These are phyloP conservation scores for Daldinia bambusicola DNA, from an alignment of 495 filamentous ascomycete species.

Conservation along the genomic window DNA sequence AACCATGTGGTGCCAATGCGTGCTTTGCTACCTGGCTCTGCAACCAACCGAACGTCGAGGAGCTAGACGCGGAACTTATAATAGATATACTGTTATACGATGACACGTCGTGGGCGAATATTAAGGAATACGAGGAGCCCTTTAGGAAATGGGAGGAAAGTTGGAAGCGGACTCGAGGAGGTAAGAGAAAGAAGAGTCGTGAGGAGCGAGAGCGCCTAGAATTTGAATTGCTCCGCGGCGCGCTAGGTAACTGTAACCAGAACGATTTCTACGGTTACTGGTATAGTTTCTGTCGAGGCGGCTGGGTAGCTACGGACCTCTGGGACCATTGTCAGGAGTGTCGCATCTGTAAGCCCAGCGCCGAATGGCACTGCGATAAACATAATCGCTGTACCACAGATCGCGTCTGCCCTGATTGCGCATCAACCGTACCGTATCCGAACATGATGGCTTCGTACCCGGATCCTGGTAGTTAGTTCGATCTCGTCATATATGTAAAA, in stretches of 20 bases:
- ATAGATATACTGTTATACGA: conserved; percentile 48
- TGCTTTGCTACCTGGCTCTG: conserved; percentile 49
- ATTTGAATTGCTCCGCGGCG: conserved; percentile 46
- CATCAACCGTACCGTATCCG: conserved; percentile 26
- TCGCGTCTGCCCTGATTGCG: conserved; percentile 43
- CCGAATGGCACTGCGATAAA: conserved; percentile 48
- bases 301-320: conserved; percentile 39
- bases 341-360: conserved; percentile 39
- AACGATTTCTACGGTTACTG: conserved; percentile 45
- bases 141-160: conserved; percentile 47
- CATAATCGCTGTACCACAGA: conserved; percentile 43
- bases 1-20: conserved; percentile 44
- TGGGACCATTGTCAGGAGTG: conserved; percentile 47
- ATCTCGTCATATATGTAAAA: neutral
- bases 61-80: conserved; percentile 47
- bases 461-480: conserved; percentile 29
- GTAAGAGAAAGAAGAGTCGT: conserved; percentile 44
- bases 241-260: conserved; percentile 41
- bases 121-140: conserved; percentile 42
- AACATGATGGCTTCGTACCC: conserved; percentile 41
- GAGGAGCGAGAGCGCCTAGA: conserved; percentile 47
- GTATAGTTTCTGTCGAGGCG: conserved; percentile 47
- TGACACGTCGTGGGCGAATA: conserved; percentile 44
- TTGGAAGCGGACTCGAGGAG: conserved; percentile 43
- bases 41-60: conserved; percentile 47